Conservation (phyloP, 768 basidiomycete genomes). For the Rhodotorula sphaerocarpa region DNA sequence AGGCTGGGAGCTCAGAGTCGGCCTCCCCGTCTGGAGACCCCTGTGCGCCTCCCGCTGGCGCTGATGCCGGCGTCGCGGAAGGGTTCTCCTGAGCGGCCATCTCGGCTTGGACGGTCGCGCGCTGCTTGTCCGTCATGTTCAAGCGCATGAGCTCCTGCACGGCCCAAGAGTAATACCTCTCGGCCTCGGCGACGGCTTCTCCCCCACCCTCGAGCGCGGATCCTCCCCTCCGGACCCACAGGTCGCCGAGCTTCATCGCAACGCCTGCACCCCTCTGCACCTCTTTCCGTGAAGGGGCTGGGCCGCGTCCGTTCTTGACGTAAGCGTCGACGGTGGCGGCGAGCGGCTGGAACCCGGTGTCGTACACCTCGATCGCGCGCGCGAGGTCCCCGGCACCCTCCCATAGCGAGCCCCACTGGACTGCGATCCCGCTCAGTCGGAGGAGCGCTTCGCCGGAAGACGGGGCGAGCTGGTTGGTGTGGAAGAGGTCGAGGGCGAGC, state of each 20-base stretch:
- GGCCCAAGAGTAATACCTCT: constrained; percentile 30
- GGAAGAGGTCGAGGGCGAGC: constrained; percentile 20
- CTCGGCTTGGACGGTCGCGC: constrained; percentile 1
- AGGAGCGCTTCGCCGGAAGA: constrained; percentile 5
- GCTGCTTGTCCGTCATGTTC: constrained; percentile 21
- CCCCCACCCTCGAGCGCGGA: not conserved
- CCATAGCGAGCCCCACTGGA: constrained; percentile 33
- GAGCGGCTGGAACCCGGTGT: constrained; percentile 23
- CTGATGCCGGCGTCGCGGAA: not conserved
- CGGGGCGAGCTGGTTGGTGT: not conserved
- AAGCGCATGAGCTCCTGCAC: constrained; percentile 30
- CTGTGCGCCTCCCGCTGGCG: not conserved
- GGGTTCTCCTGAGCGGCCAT: not conserved
- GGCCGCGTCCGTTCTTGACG: not conserved
- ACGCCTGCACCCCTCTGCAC: constrained; percentile 15
- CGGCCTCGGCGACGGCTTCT: constrained; percentile 19
- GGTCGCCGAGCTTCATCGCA: constrained; percentile 30
- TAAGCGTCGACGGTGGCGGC: constrained; percentile 9
- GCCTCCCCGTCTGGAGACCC: not conserved
- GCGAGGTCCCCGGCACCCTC: constrained; percentile 13
- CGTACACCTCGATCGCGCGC: constrained; percentile 26
- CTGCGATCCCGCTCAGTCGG: constrained; percentile 24
- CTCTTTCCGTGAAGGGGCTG: not conserved
- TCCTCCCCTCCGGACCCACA: constrained; percentile 6
- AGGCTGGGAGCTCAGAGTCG: constrained; percentile 8